Base-by-base conservation (phyloP, 371 early-diverging fungal species). In the Batkoa obscura region DNA sequence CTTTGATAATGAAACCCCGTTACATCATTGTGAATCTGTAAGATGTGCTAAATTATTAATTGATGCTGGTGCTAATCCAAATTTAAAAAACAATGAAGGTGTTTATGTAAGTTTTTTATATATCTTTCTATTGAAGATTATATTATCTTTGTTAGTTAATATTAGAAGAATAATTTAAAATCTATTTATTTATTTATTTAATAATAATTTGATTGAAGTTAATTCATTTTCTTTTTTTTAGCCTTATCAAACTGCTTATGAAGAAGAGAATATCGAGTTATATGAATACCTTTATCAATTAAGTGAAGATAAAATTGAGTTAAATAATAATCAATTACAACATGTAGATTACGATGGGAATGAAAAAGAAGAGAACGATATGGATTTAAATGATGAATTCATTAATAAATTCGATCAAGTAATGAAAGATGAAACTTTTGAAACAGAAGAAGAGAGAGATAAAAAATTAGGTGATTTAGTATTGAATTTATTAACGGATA, bases 1-100 rank as follows among this genome's bases (percentile, higher is more conserved):
- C 62, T 59, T 68, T 30, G 91, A 91, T 36, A 81, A 85, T 54
- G 90, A 90, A 59, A 86, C 91, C 17, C 88, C 90, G 9, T 69
- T 93, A 37, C 87, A 81, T 60, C 77, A 81, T n/a, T 79, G 78
- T 54, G 90, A 89, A 58, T 76, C 79, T 42, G 72, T 72, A 2
- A 79, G 73, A n/a, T 77, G 80, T 56, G 90, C 86, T 33, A 56
- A 75, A 52, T 58, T 79, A 52, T 65, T 93, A 43, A 48, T 90
- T 33, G 74, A 80, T 43, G 64, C 70, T 48, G 88, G 88, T 2
- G 87, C 90, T 0, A 76, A 88, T 61, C 71, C 82, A 6, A 66
- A 64, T 2, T 67, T 63, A 51, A 55, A 58, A 34, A 88, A 90
- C 58, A 60, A 64, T 30, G 83, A 84, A 47, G 86, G 79, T 1